These are phyloP conservation scores for Saccharomycopsis hybrid DNA, from an alignment of 1,139 yeast species.

Conservation along the genomic window DNA sequence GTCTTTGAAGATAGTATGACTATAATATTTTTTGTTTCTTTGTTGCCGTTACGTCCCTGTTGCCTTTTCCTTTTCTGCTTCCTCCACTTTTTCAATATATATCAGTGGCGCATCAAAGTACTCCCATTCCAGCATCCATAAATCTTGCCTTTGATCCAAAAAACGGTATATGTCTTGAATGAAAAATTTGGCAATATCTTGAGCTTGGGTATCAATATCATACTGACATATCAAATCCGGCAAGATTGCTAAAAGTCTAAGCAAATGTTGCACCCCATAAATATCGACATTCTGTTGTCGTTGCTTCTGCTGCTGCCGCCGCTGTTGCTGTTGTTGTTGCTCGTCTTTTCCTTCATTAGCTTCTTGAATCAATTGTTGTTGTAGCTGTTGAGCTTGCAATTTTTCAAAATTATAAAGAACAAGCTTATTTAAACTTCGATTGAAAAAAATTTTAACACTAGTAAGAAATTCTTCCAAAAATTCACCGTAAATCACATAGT, in stretches of 20 bases:
- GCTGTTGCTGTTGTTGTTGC: no score
- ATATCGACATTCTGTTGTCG: conserved; percentile 37
- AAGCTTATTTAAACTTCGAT: conserved; percentile 62
- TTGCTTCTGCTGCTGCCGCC: no score
- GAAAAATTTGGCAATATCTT: conserved; percentile 12
- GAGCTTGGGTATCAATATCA: conserved; percentile 69
- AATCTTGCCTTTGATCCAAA: conserved; percentile 2
- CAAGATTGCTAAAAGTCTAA: conserved; percentile 64
- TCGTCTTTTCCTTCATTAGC: not conserved
- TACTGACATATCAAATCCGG: conserved; percentile 78
- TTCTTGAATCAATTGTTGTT: not conserved
- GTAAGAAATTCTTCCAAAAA: conserved; percentile 58
- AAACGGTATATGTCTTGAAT: conserved; percentile 9
- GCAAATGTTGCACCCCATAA: conserved; percentile 75
- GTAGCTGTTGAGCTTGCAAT: conserved; percentile 62
- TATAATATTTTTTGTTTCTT: no score
- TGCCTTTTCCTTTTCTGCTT: no score
- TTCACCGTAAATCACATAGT: conserved; percentile 37
- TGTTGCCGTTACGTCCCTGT: no score
- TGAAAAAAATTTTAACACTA: conserved; percentile 70
- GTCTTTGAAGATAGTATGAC: no score
- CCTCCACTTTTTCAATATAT: no score
- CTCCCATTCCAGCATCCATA: no score
- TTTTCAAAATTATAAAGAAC: conserved; percentile 80
- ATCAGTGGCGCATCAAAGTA: no score